Percentiles rank a stretch among this genome's conserved stretches.
Evolutionary conservation across 1,139 yeast species (phyloP).

Genomic region (Candida labiduridarum): DNA sequence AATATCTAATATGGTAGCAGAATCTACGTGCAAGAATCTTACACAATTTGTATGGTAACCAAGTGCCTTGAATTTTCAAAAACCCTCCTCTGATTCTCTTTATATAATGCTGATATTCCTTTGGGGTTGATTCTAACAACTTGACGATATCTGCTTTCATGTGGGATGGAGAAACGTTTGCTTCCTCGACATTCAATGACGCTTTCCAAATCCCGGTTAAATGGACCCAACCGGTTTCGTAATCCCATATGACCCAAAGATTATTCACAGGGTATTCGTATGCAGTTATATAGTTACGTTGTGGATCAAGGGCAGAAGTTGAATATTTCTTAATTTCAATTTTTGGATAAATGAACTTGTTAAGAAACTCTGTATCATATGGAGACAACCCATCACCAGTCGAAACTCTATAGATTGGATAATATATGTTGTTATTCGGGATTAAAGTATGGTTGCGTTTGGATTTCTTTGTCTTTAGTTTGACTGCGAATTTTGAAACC

Average conservation of each 20-base stretch:
- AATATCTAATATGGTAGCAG: slow-evolving; percentile 75
- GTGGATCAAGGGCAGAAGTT: slow-evolving; percentile 60
- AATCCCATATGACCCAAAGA: slow-evolving; percentile 86
- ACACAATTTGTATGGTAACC: slow-evolving; percentile 81
- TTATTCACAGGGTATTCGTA: slow-evolving; percentile 68
- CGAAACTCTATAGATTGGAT: slow-evolving; percentile 10
- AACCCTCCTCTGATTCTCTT: slow-evolving; percentile 89
- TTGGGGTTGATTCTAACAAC: slow-evolving; percentile 73
- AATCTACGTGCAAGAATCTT: slow-evolving; percentile 69
- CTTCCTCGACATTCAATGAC: slow-evolving; percentile 39
- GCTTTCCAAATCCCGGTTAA: slow-evolving; percentile 90
- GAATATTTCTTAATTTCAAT: slow-evolving; percentile 67
- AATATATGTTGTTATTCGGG: slow-evolving; percentile 14
- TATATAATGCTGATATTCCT: slow-evolving; percentile 60
- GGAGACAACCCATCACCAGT: slow-evolving; percentile 5
- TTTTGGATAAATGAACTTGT: slow-evolving; percentile 29
- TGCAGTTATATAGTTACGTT: slow-evolving; percentile 69
- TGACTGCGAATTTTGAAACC: slow-evolving; percentile 2
- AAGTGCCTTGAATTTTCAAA: slow-evolving; percentile 91
- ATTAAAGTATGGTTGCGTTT: slow-evolving; percentile 5
- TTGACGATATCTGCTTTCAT: slow-evolving; percentile 77
- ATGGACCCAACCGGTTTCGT: slow-evolving; percentile 84
- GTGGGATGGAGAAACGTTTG: slow-evolving; percentile 25
- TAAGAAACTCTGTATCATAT: slow-evolving; percentile 6
- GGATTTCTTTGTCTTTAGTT: slow-evolving; percentile 4